Conservation (phyloP, 805 yeast genomes). For the Sugiyamaella smithiae region DNA sequence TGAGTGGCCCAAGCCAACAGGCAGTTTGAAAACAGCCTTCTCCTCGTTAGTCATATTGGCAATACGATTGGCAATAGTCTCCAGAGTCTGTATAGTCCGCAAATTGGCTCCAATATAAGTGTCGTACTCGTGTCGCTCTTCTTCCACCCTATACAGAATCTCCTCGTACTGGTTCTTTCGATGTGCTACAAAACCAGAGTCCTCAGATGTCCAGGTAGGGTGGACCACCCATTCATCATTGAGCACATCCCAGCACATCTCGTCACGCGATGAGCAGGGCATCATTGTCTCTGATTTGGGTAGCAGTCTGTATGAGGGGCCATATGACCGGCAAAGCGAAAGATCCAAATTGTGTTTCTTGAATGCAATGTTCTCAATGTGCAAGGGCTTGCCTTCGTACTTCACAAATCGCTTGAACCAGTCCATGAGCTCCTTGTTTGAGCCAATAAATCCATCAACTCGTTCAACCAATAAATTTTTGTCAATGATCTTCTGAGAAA, state of each 20-base stretch:
- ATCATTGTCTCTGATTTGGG: conserved; percentile 92
- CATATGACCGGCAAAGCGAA: conserved; percentile 87
- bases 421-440: conserved; percentile 68
- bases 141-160: conserved; percentile 89
- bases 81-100: conserved; percentile 91
- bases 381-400: conserved; percentile 77
- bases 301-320: conserved; percentile 88
- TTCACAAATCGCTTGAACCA: conserved; percentile 96
- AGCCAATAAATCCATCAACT: conserved; percentile 82
- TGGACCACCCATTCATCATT: conserved; percentile 99
- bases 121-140: conserved; percentile 96
- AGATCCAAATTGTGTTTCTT: conserved; percentile 90
- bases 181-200: conserved; percentile 98
- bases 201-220: conserved; percentile 99
- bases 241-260: conserved; percentile 97
- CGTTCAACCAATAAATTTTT: conserved; percentile 76
- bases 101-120: conserved; percentile 92
- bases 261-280: conserved; percentile 99
- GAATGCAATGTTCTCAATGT: conserved; percentile 80
- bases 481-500: conserved; percentile 87
- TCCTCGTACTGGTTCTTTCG: conserved; percentile 98
- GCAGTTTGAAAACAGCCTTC: conserved; percentile 77
- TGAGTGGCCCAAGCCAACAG: conserved; percentile 90
- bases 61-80: conserved; percentile 89
- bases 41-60: conserved; percentile 92